A percentile compares a stretch with the other conserved stretches of the same genome.
These are phyloP conservation scores for Nemania serpens DNA, from an alignment of 2,329 filamentous ascomycete genomes.

Conservation along the genomic window DNA sequence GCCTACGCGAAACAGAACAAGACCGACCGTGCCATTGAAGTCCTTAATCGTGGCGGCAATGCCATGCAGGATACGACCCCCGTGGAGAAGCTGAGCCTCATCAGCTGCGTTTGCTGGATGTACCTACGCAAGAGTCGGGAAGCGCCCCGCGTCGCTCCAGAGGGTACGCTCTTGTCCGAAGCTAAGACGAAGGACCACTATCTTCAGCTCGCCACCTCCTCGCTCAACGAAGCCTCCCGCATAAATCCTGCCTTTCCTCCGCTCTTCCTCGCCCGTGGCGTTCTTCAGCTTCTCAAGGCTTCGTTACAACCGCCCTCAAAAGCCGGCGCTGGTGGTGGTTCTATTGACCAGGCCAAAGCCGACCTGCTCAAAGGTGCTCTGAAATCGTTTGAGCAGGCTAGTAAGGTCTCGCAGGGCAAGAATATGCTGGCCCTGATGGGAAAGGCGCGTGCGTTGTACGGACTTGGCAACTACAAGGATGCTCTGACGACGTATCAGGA, in stretches of 20 bases:
- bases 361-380: constrained; percentile 83
- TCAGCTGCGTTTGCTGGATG: constrained; percentile 88
- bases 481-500: constrained; percentile 86
- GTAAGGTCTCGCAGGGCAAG: constrained; percentile 79
- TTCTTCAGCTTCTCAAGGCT: constrained; percentile 84
- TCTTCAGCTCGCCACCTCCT: constrained; percentile 85
- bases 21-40: constrained; percentile 80
- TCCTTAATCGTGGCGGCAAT: constrained; percentile 73
- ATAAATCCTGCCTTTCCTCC: constrained; percentile 93
- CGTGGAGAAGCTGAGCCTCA: constrained; percentile 83
- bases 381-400: constrained; percentile 94
- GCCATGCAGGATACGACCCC: constrained; percentile 72
- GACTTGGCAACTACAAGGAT: constrained; percentile 83
- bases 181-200: constrained; percentile 92
- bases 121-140: constrained; percentile 88
- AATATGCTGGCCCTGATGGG: constrained; percentile 94
- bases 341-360: constrained; percentile 71
- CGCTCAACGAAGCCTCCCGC: constrained; percentile 91
- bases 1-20: constrained; percentile 97
- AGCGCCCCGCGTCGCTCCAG: constrained; percentile 66
- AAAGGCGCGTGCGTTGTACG: constrained; percentile 84
- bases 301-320: constrained; percentile 81
- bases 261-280: constrained; percentile 87
- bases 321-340: constrained; percentile 61
- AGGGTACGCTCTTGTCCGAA: constrained; percentile 68